Evolutionary conservation across 2,329 filamentous ascomycete species (phyloP).

Genomic region (Cordyceps pruinosa): DNA sequence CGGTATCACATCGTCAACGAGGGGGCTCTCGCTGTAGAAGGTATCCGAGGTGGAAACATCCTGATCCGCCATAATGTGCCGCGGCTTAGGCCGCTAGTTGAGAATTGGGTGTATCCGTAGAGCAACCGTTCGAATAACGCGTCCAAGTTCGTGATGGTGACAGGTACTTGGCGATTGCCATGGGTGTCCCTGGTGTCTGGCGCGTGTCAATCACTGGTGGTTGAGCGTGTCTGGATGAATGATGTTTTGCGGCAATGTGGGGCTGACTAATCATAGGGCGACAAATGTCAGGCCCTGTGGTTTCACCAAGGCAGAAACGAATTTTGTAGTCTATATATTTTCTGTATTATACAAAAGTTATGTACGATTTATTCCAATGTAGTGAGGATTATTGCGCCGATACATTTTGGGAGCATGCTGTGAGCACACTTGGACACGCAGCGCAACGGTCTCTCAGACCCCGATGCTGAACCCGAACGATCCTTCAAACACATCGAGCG

Average conservation of each 20-base stretch:
- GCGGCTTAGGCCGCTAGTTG: too few relatives aligned
- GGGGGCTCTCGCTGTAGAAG: constrained; percentile 7
- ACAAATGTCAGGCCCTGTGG: background rate
- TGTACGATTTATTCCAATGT: background rate
- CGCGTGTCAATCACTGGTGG: background rate
- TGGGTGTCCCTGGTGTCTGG: background rate
- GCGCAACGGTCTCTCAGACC: constrained; percentile 5
- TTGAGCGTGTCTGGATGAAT: background rate
- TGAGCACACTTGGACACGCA: background rate
- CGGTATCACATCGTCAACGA: constrained; percentile 21
- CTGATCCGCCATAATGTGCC: constrained; percentile 9
- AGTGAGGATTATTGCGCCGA: too few relatives aligned
- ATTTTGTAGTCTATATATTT: background rate
- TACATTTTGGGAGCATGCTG: background rate
- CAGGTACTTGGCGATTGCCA: background rate
- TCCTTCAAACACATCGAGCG: constrained; percentile 51
- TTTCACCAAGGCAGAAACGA: too few relatives aligned
- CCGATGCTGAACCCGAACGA: constrained; percentile 54
- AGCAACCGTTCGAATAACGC: background rate
- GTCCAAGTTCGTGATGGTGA: background rate
- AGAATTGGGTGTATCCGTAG: background rate
- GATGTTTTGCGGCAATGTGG: background rate
- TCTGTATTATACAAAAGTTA: constrained; percentile 5
- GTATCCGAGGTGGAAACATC: constrained; percentile 9
- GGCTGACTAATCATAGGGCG: constrained; percentile 6